Evolutionary conservation across 2,329 filamentous ascomycete genomes (phyloP).

Genomic region (Talaromyces verruculosus): DNA sequence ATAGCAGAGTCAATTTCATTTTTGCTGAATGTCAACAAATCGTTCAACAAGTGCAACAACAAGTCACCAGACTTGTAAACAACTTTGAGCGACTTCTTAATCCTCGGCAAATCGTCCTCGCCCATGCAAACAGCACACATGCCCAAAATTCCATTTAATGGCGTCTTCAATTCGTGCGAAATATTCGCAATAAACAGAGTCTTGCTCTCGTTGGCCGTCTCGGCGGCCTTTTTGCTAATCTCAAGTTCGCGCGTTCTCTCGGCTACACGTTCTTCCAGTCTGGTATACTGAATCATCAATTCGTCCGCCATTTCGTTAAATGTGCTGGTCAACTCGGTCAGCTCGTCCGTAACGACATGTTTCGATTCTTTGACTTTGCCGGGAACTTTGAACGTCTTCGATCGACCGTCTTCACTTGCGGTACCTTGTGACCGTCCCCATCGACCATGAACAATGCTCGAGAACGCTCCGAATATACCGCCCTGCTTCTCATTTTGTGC

Average conservation of each 20-base stretch:
- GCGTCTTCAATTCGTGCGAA: slow-evolving; percentile 78
- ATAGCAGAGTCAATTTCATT: slow-evolving; percentile 89
- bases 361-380: slow-evolving; percentile 74
- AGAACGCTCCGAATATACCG: slow-evolving; percentile 3
- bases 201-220: slow-evolving; percentile 95
- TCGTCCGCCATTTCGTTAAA: slow-evolving; percentile 97
- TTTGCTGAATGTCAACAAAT: slow-evolving; percentile 89
- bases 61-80: slow-evolving; percentile 88
- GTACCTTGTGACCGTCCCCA: slow-evolving; percentile 11
- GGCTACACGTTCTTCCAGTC: slow-evolving; percentile 78
- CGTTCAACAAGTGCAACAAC: slow-evolving; percentile 80
- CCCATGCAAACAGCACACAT: slow-evolving; percentile 94
- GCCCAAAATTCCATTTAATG: slow-evolving; percentile 85
- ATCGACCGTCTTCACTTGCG: slow-evolving; percentile 15
- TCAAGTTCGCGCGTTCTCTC: slow-evolving; percentile 82
- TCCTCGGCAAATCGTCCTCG: slow-evolving; percentile 73
- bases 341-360: slow-evolving; percentile 76
- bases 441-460: slow-evolving; percentile 2
- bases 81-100: slow-evolving; percentile 81
- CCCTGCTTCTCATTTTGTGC: background rate
- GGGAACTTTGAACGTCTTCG: slow-evolving; percentile 70
- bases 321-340: slow-evolving; percentile 76
- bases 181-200: slow-evolving; percentile 97
- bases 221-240: slow-evolving; percentile 85
- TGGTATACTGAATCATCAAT: slow-evolving; percentile 79